Evolutionary conservation across 1,284 basidiomycete species (phyloP).

Genomic region (Cryptococcus sp.): DNA sequence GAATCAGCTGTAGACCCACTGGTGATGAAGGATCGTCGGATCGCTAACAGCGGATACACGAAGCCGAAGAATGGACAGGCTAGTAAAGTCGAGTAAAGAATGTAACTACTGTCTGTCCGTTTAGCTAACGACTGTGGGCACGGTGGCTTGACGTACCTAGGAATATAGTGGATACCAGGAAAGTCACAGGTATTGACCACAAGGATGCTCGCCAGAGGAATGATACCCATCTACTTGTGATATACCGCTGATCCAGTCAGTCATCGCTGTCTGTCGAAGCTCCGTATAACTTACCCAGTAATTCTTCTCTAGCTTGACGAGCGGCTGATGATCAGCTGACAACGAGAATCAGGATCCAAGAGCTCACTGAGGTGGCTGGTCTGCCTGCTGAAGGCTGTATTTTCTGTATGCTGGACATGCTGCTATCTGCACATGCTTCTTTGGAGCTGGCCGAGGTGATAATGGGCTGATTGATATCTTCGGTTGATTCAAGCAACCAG

Average conservation of each 20-base stretch:
- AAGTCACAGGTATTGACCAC: slow-evolving; percentile 14
- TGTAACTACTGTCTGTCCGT: neutral
- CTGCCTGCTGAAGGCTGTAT: no score
- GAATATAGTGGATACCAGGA: slow-evolving; percentile 11
- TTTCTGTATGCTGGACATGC: no score
- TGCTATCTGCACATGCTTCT: no score
- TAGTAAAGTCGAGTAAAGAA: slow-evolving; percentile 56
- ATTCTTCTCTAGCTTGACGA: neutral
- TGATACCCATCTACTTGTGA: slow-evolving; percentile 27
- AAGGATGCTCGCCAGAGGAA: slow-evolving; percentile 14
- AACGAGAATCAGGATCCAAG: no score
- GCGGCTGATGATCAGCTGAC: neutral
- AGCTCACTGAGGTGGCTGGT: no score
- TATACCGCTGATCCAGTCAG: neutral
- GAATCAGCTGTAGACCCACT: slow-evolving; percentile 21
- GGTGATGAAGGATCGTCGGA: slow-evolving; percentile 24
- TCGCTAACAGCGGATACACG: slow-evolving; percentile 20
- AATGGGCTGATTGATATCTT: no score
- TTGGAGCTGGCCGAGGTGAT: no score
- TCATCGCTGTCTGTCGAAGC: neutral
- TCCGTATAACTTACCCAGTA: neutral
- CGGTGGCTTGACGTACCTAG: slow-evolving; percentile 6
- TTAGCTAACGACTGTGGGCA: neutral
- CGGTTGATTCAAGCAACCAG: no score
- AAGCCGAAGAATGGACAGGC: slow-evolving; percentile 51